Conservation (phyloP, 2,329 filamentous ascomycete species). For the Aspergillus unguis region DNA sequence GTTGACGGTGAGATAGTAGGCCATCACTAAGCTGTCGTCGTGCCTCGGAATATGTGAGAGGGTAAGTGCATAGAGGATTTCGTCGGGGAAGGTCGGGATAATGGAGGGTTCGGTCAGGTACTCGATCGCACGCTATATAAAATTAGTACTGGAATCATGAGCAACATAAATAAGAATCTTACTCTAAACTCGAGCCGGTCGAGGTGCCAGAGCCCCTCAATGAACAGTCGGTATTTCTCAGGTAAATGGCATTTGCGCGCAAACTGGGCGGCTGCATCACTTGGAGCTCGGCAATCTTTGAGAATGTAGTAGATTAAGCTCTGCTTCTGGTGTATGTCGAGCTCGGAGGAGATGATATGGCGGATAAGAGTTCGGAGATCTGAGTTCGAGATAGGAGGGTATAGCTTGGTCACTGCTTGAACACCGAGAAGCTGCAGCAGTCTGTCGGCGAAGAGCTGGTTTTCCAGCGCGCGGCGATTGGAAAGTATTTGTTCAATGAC, state of each 20-base stretch:
- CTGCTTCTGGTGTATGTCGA: constrained; percentile 72
- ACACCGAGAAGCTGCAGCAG: constrained; percentile 69
- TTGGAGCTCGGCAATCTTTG: constrained; percentile 63
- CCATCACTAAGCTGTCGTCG: constrained; percentile 65
- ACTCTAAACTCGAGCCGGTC: constrained; percentile 69
- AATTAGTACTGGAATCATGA: constrained; percentile 10
- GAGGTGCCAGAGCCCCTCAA: constrained; percentile 77
- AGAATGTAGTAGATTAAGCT: constrained; percentile 81
- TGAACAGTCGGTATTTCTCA: constrained; percentile 72
- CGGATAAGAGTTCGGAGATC: constrained; percentile 67
- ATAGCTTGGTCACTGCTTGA: constrained; percentile 62
- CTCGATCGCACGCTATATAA: constrained; percentile 61
- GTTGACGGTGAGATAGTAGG: constrained; percentile 74
- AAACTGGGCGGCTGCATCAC: constrained; percentile 57
- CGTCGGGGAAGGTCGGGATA: constrained; percentile 76
- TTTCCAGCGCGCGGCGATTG: constrained; percentile 65
- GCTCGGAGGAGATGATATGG: constrained; percentile 62
- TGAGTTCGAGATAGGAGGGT: constrained; percentile 69
- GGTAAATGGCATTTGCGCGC: constrained; percentile 64
- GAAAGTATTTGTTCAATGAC: constrained; percentile 61
- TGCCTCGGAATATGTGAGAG: constrained; percentile 54
- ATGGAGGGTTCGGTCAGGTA: constrained; percentile 76
- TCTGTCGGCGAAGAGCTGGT: constrained; percentile 74
- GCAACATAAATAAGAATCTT: constrained; percentile 12
- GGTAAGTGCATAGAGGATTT: constrained; percentile 70